These are phyloP conservation scores for Suhomyces choctaworum DNA, from an alignment of 1,139 yeast species.

Conservation along the genomic window DNA sequence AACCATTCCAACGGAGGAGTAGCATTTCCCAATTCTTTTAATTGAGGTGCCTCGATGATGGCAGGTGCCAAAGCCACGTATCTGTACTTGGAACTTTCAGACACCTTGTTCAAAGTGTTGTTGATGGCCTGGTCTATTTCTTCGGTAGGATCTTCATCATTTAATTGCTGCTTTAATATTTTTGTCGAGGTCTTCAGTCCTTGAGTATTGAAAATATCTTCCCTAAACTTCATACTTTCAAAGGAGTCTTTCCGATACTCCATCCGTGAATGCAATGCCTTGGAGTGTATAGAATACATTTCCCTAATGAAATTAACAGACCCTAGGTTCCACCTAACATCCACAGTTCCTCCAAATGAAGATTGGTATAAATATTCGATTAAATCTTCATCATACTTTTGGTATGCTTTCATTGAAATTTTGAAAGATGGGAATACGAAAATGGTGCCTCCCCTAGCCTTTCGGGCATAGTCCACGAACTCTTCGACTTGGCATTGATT, in stretches of 20 bases:
- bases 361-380: constrained; percentile 70
- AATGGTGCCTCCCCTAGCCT: constrained; percentile 77
- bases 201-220: constrained; percentile 19
- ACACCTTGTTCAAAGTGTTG: constrained; percentile 63
- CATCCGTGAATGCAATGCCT: constrained; percentile 41
- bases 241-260: constrained; percentile 24
- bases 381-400: constrained; percentile 45
- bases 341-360: constrained; percentile 85
- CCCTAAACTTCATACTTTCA: constrained; percentile 12
- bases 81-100: constrained; percentile 53
- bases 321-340: constrained; percentile 90
- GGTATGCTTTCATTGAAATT: constrained; percentile 76
- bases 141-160: constrained; percentile 36
- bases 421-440: constrained; percentile 75
- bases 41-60: constrained; percentile 81
- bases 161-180: constrained; percentile 18
- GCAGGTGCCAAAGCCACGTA: constrained; percentile 76
- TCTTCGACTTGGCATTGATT: constrained; percentile 49
- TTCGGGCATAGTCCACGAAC: constrained; percentile 56
- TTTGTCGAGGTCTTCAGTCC: constrained; percentile 8
- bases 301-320: constrained; percentile 88
- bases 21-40: constrained; percentile 90
- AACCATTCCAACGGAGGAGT: constrained; percentile 99
- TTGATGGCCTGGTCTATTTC: constrained; percentile 51
- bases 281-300: constrained; percentile 68